A percentile compares a stretch with the other conserved stretches of the same genome.
Evolutionary conservation across 176 grass and related monocot species (phyloP).

Genomic region (Raddia distichophylla): DNA sequence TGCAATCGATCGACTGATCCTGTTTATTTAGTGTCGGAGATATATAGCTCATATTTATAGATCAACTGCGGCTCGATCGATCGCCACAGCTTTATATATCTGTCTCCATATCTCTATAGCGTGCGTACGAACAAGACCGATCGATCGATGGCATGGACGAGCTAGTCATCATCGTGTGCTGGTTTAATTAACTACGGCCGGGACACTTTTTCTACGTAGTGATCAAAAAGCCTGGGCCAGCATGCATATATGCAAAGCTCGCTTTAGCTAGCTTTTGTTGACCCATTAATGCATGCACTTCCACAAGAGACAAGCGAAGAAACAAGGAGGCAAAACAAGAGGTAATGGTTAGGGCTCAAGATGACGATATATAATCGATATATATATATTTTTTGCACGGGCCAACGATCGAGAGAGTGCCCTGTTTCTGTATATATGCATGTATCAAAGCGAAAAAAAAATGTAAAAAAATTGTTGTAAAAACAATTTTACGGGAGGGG

Average conservation of each 20-base stretch:
- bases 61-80: neutral
- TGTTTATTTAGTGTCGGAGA: neutral
- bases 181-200: neutral
- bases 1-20: neutral
- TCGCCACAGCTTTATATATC: neutral
- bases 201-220: neutral
- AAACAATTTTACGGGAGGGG: too few relatives aligned
- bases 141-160: neutral
- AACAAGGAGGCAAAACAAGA: conserved; percentile 24
- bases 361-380: neutral
- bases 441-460: too few relatives aligned
- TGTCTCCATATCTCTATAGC: neutral
- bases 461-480: too few relatives aligned
- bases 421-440: too few relatives aligned
- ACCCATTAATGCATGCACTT: neutral
- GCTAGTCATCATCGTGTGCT: neutral
- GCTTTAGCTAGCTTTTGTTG: neutral
- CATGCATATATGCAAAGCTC: neutral
- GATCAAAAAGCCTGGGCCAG: neutral
- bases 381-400: too few relatives aligned
- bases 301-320: neutral
- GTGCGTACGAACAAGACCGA: neutral
- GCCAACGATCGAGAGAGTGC: too few relatives aligned
- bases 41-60: neutral
- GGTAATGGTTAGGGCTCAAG: neutral